Base-by-base conservation (phyloP, 768 basidiomycete species). In the Tephrocybe sp. region DNA sequence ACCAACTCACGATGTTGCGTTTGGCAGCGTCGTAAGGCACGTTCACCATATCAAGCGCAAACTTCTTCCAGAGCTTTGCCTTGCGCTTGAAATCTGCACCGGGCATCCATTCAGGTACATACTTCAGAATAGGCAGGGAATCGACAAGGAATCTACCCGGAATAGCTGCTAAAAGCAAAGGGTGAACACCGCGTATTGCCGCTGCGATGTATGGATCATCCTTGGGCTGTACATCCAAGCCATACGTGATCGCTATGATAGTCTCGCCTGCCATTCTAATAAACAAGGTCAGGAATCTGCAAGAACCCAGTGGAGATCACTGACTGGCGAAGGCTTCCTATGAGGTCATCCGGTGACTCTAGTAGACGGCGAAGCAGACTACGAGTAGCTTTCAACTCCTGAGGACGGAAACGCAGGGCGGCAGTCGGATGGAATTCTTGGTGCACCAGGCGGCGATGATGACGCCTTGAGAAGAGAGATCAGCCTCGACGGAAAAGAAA, bases 91-190 rank as follows among this genome's bases (percentile, higher is more conserved):
- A 74, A 15, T 59, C 66, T 0, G 64, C 63, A 2, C 66, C 64
- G 22, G 73, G 70, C 34, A 73, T 51, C 64, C 68, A 72, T 4
- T 47, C 56, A 3, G 71, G 73, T 1, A 73, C 43, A 35, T 71
- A n/a, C n/a, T n/a, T n/a, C n/a, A n/a, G n/a, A 57, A n/a, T n/a
- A n/a, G n/a, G n/a, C n/a, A n/a, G n/a, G 30, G 26, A 39, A 34
- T 75, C 70, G 38, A 69, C 69, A 4, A 72, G 57, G 54, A 61
- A 73, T 0, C 65, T 44, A 2, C 64, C 67, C 8, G 63, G 55
- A 30, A 60, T 62, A 3, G 51, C 60, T 9, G 67, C 58, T 15
- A 39, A 11, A 38, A 22, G 6, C 22, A 25, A 9, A 36, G 46
- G 18, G 37, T 15, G 9, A 37, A 34, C 44, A 7, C 67, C 66